Percentiles rank a stretch among this genome's conserved stretches.
phyloP scores from a whole-genome alignment of 1,139 yeast genomes.

The Yamadazyma songkhlaensis region DNA sequence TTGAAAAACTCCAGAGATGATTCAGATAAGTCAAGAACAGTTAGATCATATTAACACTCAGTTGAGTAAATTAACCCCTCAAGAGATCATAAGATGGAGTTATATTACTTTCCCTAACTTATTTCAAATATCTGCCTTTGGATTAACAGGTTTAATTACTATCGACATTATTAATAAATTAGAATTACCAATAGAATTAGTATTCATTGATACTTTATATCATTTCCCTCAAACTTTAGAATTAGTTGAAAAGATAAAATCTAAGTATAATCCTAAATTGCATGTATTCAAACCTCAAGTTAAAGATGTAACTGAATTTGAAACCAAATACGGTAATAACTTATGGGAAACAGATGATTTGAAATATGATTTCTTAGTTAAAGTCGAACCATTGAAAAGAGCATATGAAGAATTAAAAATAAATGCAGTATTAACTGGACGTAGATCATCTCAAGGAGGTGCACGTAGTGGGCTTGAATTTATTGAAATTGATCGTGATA shows the following conservation, averaged over 20 bases:
- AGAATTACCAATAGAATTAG: constrained; percentile 60
- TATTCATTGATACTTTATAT: constrained; percentile 86
- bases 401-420: constrained; percentile 74
- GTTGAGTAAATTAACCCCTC: constrained; percentile 56
- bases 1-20: neutral
- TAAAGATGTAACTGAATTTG: constrained; percentile 55
- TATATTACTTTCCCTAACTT: constrained; percentile 74
- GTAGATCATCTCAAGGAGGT: constrained; percentile 90
- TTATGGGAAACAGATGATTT: constrained; percentile 85
- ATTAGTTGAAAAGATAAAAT: constrained; percentile 58
- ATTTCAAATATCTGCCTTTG: constrained; percentile 93
- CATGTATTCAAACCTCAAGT: constrained; percentile 62
- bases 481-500: constrained; percentile 68
- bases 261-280: constrained; percentile 52
- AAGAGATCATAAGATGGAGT: constrained; percentile 81
- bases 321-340: constrained; percentile 66
- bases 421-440: constrained; percentile 86
- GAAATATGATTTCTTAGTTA: constrained; percentile 80
- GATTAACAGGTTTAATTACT: constrained; percentile 87
- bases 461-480: constrained; percentile 71
- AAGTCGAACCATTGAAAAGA: constrained; percentile 89
- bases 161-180: constrained; percentile 77
- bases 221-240: constrained; percentile 91
- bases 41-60: constrained; percentile 61
- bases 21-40: constrained; percentile 32